phyloP scores from a whole-genome alignment of 176 grass and related monocot species.

The Oropetium thomaeum region DNA sequence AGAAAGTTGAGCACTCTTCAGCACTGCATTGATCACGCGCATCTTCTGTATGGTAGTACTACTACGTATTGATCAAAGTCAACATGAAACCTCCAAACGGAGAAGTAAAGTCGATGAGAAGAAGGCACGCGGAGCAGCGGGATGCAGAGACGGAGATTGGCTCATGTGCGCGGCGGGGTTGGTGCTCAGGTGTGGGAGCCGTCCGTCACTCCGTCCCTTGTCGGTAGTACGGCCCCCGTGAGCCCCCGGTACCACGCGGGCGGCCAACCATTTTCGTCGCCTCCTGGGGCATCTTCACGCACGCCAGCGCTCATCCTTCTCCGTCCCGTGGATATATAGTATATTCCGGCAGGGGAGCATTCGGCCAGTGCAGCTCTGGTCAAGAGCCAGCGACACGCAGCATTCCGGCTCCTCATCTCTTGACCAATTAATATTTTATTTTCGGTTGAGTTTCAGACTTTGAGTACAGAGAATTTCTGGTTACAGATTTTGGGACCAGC shows the following conservation, averaged over 20 bases:
- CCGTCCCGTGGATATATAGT: background rate
- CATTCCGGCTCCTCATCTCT: background rate
- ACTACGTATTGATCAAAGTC: background rate
- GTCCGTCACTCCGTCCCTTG: background rate
- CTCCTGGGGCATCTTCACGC: background rate
- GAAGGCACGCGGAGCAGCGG: background rate
- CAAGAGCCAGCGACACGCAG: background rate
- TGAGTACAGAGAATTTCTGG: no score
- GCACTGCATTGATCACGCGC: no score
- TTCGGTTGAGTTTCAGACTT: background rate
- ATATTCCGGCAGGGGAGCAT: background rate
- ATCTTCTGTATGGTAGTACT: no score
- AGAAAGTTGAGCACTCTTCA: no score
- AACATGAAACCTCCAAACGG: background rate
- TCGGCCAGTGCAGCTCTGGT: background rate
- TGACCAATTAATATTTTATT: background rate
- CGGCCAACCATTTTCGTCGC: conserved; percentile 38
- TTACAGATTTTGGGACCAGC: background rate
- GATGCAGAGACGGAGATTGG: conserved; percentile 8
- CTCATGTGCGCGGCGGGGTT: conserved; percentile 12
- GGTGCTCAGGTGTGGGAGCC: background rate
- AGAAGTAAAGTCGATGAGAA: background rate
- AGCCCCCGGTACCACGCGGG: conserved; percentile 2
- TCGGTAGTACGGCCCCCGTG: conserved; percentile 36
- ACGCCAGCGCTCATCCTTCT: background rate